Conservation (phyloP, 2,329 filamentous ascomycete species). For the Teratosphaeria zuluensis region DNA sequence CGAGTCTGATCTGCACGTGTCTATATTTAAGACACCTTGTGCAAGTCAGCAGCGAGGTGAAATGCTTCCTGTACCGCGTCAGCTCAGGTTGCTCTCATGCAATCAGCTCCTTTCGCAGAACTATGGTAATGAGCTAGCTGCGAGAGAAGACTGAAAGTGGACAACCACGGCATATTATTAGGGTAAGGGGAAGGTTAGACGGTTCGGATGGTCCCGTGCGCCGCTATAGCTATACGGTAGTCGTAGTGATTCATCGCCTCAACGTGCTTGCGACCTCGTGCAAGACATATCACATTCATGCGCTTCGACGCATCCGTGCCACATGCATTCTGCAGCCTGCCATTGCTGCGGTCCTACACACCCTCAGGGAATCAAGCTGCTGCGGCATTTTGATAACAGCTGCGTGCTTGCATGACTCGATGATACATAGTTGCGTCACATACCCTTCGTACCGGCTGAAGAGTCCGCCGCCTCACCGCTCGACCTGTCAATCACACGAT, state of each 20-base stretch:
- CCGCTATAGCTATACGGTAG: no score
- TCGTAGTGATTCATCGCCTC: not conserved
- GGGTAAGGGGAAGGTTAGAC: not conserved
- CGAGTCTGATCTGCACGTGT: not conserved
- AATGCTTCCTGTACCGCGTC: not conserved
- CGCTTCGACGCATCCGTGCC: not conserved
- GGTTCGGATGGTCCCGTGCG: not conserved
- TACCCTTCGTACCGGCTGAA: not conserved
- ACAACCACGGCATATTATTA: not conserved
- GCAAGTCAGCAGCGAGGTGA: not conserved
- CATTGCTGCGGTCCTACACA: not conserved
- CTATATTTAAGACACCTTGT: not conserved
- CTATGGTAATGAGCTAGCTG: not conserved
- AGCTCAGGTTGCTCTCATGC: not conserved
- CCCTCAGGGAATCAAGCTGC: not conserved
- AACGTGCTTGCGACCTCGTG: not conserved
- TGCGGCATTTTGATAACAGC: not conserved
- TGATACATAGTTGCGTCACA: not conserved
- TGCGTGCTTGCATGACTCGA: not conserved
- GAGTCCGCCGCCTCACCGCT: not conserved
- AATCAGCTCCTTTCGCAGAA: not conserved
- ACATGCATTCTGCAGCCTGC: not conserved
- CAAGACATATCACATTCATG: not conserved
- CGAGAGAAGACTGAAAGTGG: not conserved
- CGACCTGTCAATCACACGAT: not conserved